phyloP scores from a whole-genome alignment of 2,329 filamentous ascomycete species.

The Amphichorda felina region DNA sequence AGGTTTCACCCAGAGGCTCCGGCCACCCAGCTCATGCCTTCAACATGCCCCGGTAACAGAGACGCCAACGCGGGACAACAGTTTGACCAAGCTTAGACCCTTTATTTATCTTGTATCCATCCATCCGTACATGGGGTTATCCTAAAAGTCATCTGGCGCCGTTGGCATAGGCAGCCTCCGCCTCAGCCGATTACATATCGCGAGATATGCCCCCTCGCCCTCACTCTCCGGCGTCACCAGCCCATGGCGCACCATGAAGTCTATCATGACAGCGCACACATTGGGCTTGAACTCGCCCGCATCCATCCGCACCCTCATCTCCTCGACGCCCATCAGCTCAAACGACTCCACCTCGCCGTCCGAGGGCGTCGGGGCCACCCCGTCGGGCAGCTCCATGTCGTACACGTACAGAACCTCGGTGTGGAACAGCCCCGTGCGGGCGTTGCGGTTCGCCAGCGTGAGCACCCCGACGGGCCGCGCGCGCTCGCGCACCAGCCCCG shows the following conservation, averaged over 20 bases:
- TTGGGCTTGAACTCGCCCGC: conserved; percentile 76
- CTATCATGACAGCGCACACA: conserved; percentile 63
- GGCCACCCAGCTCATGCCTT: too few species aligned
- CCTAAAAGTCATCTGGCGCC: background rate
- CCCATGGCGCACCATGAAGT: conserved; percentile 72
- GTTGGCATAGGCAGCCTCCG: conserved; percentile 28
- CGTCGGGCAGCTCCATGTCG: conserved; percentile 53
- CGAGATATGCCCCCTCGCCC: conserved; percentile 52
- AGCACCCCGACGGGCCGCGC: conserved; percentile 16
- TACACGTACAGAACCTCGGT: conserved; percentile 52
- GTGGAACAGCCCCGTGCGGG: conserved; percentile 16
- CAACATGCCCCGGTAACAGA: too few species aligned
- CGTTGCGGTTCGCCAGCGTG: conserved; percentile 19
- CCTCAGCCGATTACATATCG: conserved; percentile 42
- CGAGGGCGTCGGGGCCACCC: conserved; percentile 51
- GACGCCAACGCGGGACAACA: too few species aligned
- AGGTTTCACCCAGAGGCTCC: too few species aligned
- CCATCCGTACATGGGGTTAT: too few species aligned
- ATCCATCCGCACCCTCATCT: conserved; percentile 49
- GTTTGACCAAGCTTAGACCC: too few species aligned
- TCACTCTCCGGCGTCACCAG: conserved; percentile 65
- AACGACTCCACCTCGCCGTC: conserved; percentile 76
- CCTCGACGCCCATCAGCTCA: conserved; percentile 47
- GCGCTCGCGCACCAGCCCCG: conserved; percentile 13
- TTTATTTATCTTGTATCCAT: too few species aligned